Percentiles rank a stretch among this genome's conserved stretches.
Evolutionary conservation across 2,329 filamentous ascomycete species (phyloP).

Genomic region (Cladophialophora immunda): DNA sequence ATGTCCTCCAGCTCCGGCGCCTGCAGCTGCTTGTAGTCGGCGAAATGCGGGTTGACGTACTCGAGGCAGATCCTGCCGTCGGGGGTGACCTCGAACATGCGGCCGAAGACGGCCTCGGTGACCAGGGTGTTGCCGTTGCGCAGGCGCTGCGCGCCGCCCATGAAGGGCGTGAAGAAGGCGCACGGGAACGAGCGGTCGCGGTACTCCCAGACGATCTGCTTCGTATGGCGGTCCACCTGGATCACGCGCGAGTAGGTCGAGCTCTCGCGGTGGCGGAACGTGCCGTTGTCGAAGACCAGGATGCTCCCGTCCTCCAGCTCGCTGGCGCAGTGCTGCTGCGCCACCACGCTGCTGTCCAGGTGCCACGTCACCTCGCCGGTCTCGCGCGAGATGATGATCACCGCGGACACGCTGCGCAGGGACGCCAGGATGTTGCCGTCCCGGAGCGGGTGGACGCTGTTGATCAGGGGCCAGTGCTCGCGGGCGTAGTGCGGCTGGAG

Average conservation of each 20-base stretch:
- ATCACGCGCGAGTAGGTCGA: constrained; percentile 56
- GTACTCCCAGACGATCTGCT: constrained; percentile 57
- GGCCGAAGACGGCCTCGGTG: constrained; percentile 54
- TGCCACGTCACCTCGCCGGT: constrained; percentile 56
- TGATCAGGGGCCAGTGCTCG: constrained; percentile 58
- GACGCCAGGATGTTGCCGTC: constrained; percentile 55
- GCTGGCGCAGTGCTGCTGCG: constrained; percentile 57
- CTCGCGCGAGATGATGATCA: constrained; percentile 53
- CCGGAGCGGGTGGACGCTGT: constrained; percentile 50
- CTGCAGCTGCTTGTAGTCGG: constrained; percentile 46
- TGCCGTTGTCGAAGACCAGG: constrained; percentile 58
- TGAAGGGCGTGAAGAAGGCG: constrained; percentile 58
- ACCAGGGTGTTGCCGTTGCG: constrained; percentile 54
- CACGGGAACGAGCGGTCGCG: constrained; percentile 49
- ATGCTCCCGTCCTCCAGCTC: constrained; percentile 54
- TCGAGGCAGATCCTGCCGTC: constrained; percentile 56
- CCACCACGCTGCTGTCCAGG: constrained; percentile 50
- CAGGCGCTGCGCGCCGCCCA: constrained; percentile 57
- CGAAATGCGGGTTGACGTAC: constrained; percentile 54
- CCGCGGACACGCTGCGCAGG: constrained; percentile 52
- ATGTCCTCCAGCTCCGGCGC: constrained; percentile 44
- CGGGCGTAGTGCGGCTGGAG: constrained; percentile 52
- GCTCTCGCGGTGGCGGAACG: constrained; percentile 51
- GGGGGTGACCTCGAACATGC: constrained; percentile 56
- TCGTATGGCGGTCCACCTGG: constrained; percentile 49